These are phyloP conservation scores for Tricholoma sp. DNA, from an alignment of 768 basidiomycete species.

Conservation along the genomic window DNA sequence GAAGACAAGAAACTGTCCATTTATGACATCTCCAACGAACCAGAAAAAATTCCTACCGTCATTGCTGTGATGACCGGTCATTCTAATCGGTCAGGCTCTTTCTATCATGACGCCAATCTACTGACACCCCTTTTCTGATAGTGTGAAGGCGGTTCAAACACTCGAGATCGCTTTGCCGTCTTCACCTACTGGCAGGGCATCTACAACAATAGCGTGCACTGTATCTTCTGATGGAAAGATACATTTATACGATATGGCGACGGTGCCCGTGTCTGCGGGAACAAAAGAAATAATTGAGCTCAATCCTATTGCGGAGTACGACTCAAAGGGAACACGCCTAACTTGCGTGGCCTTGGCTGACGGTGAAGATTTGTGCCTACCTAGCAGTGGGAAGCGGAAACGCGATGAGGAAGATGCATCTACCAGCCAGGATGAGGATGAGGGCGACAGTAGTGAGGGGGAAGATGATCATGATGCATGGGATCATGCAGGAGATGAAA, in stretches of 20 bases:
- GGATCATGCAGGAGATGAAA: conserved; percentile 24
- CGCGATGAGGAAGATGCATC: conserved; percentile 15
- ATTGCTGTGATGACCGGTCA: conserved; percentile 78
- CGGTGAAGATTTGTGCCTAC: conserved; percentile 14
- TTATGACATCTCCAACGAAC: conserved; percentile 55
- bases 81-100: conserved; percentile 64
- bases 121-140: conserved; percentile 20
- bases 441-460: conserved; percentile 11
- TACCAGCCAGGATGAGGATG: conserved; percentile 15
- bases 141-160: conserved; percentile 78
- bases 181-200: conserved; percentile 21
- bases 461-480: conserved; percentile 19
- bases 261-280: conserved; percentile 32
- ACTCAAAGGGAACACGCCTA: conserved; percentile 19
- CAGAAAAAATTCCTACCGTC: conserved; percentile 43
- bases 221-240: conserved; percentile 90
- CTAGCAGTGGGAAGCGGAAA: conserved; percentile 21
- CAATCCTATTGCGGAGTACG: conserved; percentile 14
- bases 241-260: conserved; percentile 66
- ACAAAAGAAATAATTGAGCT: conserved; percentile 11
- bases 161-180: conserved; percentile 55
- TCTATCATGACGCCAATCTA: neutral
- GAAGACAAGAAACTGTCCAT: conserved; percentile 88
- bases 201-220: conserved; percentile 66
- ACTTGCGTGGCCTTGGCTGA: conserved; percentile 29